These are phyloP conservation scores for Discostella pseudostelligera DNA, from an alignment of 108 stramenopile species.

Conservation along the genomic window DNA sequence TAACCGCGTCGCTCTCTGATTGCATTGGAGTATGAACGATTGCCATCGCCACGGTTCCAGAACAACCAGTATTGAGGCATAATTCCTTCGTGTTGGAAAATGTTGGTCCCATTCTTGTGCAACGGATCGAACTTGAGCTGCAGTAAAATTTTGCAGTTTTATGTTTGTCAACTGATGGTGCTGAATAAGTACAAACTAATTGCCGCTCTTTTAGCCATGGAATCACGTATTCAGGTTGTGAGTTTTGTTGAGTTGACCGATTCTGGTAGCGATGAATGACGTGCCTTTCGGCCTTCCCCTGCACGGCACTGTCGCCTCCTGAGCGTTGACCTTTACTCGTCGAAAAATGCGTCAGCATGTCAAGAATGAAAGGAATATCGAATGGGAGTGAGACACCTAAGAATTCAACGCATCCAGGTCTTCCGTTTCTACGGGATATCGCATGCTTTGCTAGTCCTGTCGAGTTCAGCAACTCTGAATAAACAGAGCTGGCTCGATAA, in stretches of 20 bases:
- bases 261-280: constrained; percentile 15
- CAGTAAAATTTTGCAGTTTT: constrained; percentile 17
- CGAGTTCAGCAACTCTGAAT: background rate
- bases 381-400: constrained; percentile 27
- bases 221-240: constrained; percentile 2
- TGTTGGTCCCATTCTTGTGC: constrained; percentile 5
- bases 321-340: background rate
- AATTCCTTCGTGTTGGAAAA: constrained; percentile 5
- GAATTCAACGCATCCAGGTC: constrained; percentile 2
- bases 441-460: constrained; percentile 1
- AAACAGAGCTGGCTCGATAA: background rate
- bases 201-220: constrained; percentile 18
- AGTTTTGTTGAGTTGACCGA: background rate
- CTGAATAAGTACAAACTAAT: constrained; percentile 6
- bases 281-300: constrained; percentile 15
- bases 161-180: background rate
- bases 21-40: background rate
- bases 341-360: constrained; percentile 8
- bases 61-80: constrained; percentile 1
- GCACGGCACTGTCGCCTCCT: background rate
- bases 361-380: constrained; percentile 1
- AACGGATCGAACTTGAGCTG: constrained; percentile 25
- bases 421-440: background rate
- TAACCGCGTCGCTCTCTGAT: background rate
- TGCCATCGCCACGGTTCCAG: constrained; percentile 6